These are phyloP conservation scores for Whalleya microplaca DNA, from an alignment of 2,329 filamentous ascomycete species.

Conservation along the genomic window DNA sequence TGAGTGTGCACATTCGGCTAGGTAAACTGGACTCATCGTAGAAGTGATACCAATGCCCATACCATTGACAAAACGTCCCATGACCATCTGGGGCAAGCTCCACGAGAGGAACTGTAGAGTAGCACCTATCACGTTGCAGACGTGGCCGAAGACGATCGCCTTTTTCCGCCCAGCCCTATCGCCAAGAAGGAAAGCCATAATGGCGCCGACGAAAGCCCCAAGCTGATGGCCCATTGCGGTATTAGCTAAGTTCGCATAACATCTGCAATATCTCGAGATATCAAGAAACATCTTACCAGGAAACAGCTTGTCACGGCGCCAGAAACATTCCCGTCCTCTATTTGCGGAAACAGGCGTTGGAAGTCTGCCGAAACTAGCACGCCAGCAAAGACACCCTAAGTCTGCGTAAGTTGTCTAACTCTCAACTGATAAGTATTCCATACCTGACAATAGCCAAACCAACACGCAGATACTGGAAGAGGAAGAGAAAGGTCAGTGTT, in stretches of 20 bases:
- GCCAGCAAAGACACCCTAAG: conserved; percentile 47
- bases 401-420: not conserved
- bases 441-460: conserved; percentile 39
- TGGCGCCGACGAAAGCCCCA: conserved; percentile 72
- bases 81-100: conserved; percentile 33
- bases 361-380: conserved; percentile 47
- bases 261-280: not conserved
- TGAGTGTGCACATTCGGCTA: conserved; percentile 34
- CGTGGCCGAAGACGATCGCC: conserved; percentile 64
- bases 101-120: conserved; percentile 52
- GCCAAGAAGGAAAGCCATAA: conserved; percentile 64
- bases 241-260: not conserved
- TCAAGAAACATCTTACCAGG: conserved; percentile 37
- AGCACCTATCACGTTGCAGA: conserved; percentile 67
- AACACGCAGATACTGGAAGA: conserved; percentile 35
- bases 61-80: conserved; percentile 35
- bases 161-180: conserved; percentile 69
- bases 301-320: conserved; percentile 50
- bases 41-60: conserved; percentile 37
- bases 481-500: not conserved
- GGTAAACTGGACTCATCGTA: conserved; percentile 35
- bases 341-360: conserved; percentile 42
- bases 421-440: conserved; percentile 3
- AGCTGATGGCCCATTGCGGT: conserved; percentile 17
- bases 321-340: conserved; percentile 43